Percentiles rank a stretch among this genome's conserved stretches.
Evolutionary conservation across 768 basidiomycete species (phyloP).

Genomic region (Suillus hirtellus): DNA sequence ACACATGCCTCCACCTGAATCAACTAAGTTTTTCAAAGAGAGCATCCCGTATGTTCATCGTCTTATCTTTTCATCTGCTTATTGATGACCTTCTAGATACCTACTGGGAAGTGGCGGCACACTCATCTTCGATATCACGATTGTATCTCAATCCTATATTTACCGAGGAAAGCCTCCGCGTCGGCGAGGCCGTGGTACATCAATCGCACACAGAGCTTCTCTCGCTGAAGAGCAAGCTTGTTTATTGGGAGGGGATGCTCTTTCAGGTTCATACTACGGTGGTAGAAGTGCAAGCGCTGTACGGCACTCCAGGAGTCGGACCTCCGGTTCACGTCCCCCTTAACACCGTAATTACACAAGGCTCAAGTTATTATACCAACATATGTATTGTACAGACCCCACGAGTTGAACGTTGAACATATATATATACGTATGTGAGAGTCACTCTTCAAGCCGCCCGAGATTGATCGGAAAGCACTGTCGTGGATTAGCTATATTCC

Average conservation of each 20-base stretch:
- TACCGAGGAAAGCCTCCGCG: constrained; percentile 59
- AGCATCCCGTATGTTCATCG: constrained; percentile 72
- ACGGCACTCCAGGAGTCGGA: constrained; percentile 39
- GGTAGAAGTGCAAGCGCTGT: constrained; percentile 25
- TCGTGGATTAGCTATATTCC: neutral
- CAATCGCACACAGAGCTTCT: constrained; percentile 27
- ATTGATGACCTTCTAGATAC: constrained; percentile 51
- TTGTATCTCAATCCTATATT: constrained; percentile 81
- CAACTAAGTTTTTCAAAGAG: constrained; percentile 71
- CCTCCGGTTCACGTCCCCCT: constrained; percentile 25
- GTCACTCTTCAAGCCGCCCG: neutral
- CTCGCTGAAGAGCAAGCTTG: constrained; percentile 51
- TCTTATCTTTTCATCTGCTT: constrained; percentile 4
- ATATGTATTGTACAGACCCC: constrained; percentile 1
- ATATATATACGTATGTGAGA: neutral
- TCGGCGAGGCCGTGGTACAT: constrained; percentile 28
- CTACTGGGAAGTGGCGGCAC: constrained; percentile 92
- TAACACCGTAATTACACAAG: neutral
- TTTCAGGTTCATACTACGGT: constrained; percentile 32
- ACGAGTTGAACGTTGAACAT: neutral
- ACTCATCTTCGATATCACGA: constrained; percentile 88
- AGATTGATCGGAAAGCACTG: neutral
- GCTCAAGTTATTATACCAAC: constrained; percentile 4
- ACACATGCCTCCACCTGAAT: constrained; percentile 54
- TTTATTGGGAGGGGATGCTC: constrained; percentile 44